phyloP scores from a whole-genome alignment of 75 land plant genomes.

The Pinus taeda region DNA sequence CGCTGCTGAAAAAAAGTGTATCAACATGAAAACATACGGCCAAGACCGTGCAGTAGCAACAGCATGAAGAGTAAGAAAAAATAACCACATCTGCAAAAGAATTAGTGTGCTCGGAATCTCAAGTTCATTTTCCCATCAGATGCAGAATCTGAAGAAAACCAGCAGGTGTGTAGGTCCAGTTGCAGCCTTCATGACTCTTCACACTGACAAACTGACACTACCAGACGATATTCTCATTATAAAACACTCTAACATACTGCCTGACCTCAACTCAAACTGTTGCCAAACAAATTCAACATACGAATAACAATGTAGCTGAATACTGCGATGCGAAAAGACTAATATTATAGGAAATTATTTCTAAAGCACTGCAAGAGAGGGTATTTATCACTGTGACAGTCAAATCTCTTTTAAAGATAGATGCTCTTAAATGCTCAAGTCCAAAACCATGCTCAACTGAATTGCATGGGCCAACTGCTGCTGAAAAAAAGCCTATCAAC shows the following conservation, averaged over 20 bases:
- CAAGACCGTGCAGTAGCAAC: neutral
- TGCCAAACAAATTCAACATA: slow-evolving; percentile 12
- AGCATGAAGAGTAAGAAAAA: neutral
- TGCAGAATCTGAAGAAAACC: neutral
- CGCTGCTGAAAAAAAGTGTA: slow-evolving; percentile 4
- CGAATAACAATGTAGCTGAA: slow-evolving; percentile 9
- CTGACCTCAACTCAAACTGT: slow-evolving; percentile 10
- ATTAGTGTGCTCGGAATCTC: slow-evolving; percentile 1
- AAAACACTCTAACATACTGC: neutral
- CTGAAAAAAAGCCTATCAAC: slow-evolving; percentile 7
- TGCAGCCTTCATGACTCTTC: slow-evolving; percentile 6
- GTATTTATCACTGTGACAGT: neutral
- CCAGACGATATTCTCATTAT: slow-evolving; percentile 2
- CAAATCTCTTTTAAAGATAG: slow-evolving; percentile 6
- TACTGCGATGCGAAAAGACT: slow-evolving; percentile 1
- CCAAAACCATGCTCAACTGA: neutral
- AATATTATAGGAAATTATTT: slow-evolving; percentile 6
- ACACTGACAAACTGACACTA: slow-evolving; percentile 6
- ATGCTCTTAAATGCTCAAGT: neutral
- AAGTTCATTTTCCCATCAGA: neutral
- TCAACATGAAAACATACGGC: slow-evolving; percentile 11
- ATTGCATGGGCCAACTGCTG: slow-evolving; percentile 6
- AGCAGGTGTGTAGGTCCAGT: neutral
- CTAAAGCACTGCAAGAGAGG: slow-evolving; percentile 8
- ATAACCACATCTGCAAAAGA: neutral